Percentiles rank a stretch among this genome's conserved stretches.
Evolutionary conservation across 23 red algal genomes (phyloP).

Genomic region (Gracilaria vermiculophylla): DNA sequence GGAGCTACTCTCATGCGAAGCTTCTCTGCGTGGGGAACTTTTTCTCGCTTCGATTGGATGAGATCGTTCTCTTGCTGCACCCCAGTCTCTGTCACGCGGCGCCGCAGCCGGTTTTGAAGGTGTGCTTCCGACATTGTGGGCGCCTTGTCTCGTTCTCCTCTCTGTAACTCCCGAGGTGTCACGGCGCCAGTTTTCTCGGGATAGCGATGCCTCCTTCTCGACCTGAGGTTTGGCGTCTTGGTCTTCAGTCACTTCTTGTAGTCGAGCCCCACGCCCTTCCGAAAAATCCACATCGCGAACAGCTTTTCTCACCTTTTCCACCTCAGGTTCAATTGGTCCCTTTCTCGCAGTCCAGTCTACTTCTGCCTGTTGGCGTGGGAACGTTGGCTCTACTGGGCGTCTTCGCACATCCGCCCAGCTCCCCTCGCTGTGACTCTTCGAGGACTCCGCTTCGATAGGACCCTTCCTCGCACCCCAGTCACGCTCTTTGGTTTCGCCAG

Average conservation of each 20-base stretch:
- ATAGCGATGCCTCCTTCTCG: not conserved
- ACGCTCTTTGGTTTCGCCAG: not conserved
- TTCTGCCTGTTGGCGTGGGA: not conserved
- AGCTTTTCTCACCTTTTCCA: constrained; percentile 12
- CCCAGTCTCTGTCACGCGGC: constrained; percentile 38
- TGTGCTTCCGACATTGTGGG: not conserved
- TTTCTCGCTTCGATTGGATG: constrained; percentile 14
- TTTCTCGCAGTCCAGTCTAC: constrained; percentile 22
- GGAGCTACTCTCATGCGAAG: not conserved
- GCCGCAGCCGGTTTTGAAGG: not conserved
- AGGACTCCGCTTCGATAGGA: constrained; percentile 5
- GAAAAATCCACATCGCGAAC: constrained; percentile 34
- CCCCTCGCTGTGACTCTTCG: not conserved
- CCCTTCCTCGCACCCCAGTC: constrained; percentile 57
- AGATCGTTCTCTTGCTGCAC: constrained; percentile 38
- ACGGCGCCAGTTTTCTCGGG: constrained; percentile 39
- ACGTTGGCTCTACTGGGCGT: constrained; percentile 11
- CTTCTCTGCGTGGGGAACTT: not conserved
- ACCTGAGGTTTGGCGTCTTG: no score
- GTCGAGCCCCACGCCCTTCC: constrained; percentile 1
- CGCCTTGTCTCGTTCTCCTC: not conserved
- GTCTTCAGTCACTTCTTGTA: not conserved
- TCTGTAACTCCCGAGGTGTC: not conserved
- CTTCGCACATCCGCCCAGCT: constrained; percentile 33
- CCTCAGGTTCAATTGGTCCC: constrained; percentile 43